Evolutionary conservation across 2,329 filamentous ascomycete species (phyloP), one percentile per base, ranked within the genome.

Genomic region (Metarhizium brunneum): DNA sequence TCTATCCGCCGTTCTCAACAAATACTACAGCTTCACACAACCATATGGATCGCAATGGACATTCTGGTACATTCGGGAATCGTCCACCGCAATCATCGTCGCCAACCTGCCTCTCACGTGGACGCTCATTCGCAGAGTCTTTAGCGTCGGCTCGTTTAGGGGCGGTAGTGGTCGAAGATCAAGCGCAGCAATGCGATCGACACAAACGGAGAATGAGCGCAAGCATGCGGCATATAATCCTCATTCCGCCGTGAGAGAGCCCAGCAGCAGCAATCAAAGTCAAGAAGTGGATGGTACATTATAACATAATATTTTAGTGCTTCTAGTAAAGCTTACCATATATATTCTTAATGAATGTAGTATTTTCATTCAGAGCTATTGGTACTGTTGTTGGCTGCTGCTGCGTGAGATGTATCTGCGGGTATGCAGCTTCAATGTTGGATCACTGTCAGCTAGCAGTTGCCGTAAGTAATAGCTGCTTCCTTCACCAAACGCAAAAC

Each of bases 1-100:
- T 36, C 66, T 76, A 32, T 76, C 71, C 3, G 76, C 77, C n/a
- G 67, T 76, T 29, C 70, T 84, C 56, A 70, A 71, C 63, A 75
- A 75, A 48, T 68, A 66, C 56, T 75, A 75, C 64, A 74, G 70
- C 55, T 67, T 76, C 36, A 66, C 56, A 13, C 61, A 72, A 16
- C 71, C 72, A 0, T 75, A 64, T 52, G 71, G 69, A 7, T 59
- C 55, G 18, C 61, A 65, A 11, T 76, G 72, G 73, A 71, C 69
- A 4, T 72, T 69, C 53, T 76, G 73, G 73, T 76, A 75, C 61
- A 70, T 75, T 52, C 71, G 73, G 45, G 73, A 76, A 58, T 72
- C 73, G 0, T 74, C 73, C 1, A 75, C 73, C 4, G 71, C 73
- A 10, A 64, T 76, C 45, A 73, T 75, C 61, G 68, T 71, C 14